These are phyloP conservation scores for Trypanosoma melophagium DNA, from an alignment of 208 protist species.

Conservation along the genomic window DNA sequence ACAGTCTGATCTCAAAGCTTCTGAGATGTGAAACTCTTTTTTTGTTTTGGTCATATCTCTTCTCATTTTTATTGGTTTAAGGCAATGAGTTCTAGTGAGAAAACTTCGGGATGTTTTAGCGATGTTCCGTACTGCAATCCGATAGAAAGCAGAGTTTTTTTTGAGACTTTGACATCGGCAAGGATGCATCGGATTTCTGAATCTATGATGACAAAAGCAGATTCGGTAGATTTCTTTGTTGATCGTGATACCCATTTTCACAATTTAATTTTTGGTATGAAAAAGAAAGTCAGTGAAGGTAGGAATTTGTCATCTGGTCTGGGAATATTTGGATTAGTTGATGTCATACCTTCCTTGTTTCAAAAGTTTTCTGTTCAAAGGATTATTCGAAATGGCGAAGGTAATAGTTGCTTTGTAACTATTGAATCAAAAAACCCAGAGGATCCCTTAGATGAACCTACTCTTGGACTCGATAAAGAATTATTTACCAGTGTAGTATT, in stretches of 20 bases:
- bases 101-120: conserved; percentile 54
- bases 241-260: conserved; percentile 14
- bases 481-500: background rate
- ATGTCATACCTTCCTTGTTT: conserved; percentile 22
- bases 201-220: conserved; percentile 44
- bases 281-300: background rate
- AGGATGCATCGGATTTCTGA: conserved; percentile 56
- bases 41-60: conserved; percentile 17
- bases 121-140: conserved; percentile 73
- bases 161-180: conserved; percentile 43
- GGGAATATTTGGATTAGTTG: background rate
- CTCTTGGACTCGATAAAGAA: background rate
- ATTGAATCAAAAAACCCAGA: conserved; percentile 4
- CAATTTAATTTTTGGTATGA: background rate
- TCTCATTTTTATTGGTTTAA: conserved; percentile 11
- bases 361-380: background rate
- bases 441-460: background rate
- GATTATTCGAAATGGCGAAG: background rate
- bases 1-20: too few relatives aligned
- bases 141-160: conserved; percentile 64
- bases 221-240: conserved; percentile 50
- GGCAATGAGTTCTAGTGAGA: conserved; percentile 34
- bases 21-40: background rate
- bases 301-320: background rate
- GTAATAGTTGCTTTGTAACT: conserved; percentile 18